Evolutionary conservation across 2,329 filamentous ascomycete genomes (phyloP), one percentile per base, ranked within the genome.

Genomic region (Zasmidium citrigriseum): DNA sequence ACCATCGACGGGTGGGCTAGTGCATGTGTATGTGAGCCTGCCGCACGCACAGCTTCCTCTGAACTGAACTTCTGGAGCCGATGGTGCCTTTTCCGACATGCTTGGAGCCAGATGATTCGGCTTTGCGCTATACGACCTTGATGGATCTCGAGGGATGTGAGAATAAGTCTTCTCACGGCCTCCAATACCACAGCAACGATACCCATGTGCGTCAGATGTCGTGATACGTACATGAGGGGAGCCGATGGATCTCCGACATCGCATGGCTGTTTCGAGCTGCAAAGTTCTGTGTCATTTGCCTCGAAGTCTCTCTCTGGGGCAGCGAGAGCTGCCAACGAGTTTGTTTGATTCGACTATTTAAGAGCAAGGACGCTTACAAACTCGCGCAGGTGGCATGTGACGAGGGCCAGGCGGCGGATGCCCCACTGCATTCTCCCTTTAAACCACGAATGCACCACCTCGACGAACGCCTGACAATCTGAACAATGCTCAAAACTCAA

Each of bases 11-110:
- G 65, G 65, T 2, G 65, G 27, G 11, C 53, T 47, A 4, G 59
- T 57, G 55, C 57, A 60, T n/a, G 61, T 52, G 52, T 66, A 68
- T n/a, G 66, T 62, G 11, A 69, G 55, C 41, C 67, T 62, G 4
- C 20, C 48, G 50, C 67, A 69, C 4, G 62, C 63, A 48, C 67
- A 69, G 52, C 59, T 63, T 54, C 67, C 67, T 46, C 47, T 58
- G 52, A 67, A 67, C 25, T 53, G 51, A 34, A 64, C 48, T 0
- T 21, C 2, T 41, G 44, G 22, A 1, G 21, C 25, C 12, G 29
- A 25, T 52, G 29, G 24, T 3, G 48, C 4, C 23, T 50, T 55
- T 49, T 57, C 52, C 55, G 48, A 38, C 56, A 61, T 55, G 5
- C n/a, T 9, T 41, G 34, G 34, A 41, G 4, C 14, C 34, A 16